phyloP scores from a whole-genome alignment of 139 green algal species.

The Chlorella sp. region DNA sequence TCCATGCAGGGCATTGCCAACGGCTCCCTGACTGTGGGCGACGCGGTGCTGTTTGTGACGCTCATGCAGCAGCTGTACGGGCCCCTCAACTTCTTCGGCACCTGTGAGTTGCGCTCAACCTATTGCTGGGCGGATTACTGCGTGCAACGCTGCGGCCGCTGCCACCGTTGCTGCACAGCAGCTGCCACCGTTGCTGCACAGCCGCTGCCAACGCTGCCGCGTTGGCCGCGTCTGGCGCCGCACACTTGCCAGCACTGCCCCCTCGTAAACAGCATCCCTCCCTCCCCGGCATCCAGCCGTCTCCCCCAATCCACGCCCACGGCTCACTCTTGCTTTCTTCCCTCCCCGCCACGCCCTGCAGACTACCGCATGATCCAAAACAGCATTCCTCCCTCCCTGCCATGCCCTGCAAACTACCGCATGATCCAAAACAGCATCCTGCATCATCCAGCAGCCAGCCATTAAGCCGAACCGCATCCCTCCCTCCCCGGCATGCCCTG shows the following conservation, averaged over 20 bases:
- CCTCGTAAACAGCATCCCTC: too few relatives aligned
- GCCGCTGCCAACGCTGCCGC: neutral
- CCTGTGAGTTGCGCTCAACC: conserved; percentile 32
- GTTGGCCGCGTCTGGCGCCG: too few relatives aligned
- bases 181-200: neutral
- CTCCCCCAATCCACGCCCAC: too few relatives aligned
- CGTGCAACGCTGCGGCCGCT: too few relatives aligned
- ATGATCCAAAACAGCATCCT: conserved; percentile 58
- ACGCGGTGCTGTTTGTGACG: conserved; percentile 85
- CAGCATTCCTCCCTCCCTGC: neutral
- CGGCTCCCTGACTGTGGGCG: conserved; percentile 78
- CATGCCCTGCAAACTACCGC: conserved; percentile 21
- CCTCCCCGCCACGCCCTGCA: neutral
- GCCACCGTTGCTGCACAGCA: too few relatives aligned
- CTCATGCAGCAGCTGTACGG: conserved; percentile 89
- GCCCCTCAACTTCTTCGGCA: conserved; percentile 91
- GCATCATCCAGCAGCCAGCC: too few relatives aligned
- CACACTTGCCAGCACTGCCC: too few relatives aligned
- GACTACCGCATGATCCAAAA: conserved; percentile 60
- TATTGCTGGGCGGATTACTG: too few relatives aligned
- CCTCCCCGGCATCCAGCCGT: too few relatives aligned
- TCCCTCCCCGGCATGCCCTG: neutral
- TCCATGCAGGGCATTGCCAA: conserved; percentile 47
- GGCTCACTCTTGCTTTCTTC: neutral
- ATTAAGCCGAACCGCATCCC: too few relatives aligned